Evolutionary conservation across 2,329 filamentous ascomycete species (phyloP).

Genomic region (Pyrenophora seminiperda): DNA sequence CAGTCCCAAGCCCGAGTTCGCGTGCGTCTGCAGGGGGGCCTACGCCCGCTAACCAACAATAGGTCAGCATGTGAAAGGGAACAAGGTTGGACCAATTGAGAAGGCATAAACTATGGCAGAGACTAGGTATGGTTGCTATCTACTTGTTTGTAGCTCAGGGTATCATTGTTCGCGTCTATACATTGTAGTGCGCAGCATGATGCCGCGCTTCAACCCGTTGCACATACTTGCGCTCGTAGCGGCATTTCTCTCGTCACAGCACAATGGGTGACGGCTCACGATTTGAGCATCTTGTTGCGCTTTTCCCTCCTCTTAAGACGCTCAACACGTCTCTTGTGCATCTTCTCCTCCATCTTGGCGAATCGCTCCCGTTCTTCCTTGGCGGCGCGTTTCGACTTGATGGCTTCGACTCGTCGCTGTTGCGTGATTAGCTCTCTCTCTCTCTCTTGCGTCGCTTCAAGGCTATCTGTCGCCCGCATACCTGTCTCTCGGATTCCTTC

Average conservation of each 20-base stretch:
- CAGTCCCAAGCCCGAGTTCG: conserved; percentile 11
- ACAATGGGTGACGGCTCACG: conserved; percentile 37
- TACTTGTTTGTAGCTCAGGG: conserved; percentile 5
- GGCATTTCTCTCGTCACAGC: conserved; percentile 1
- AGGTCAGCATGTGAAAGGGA: conserved; percentile 6
- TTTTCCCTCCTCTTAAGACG: conserved; percentile 94
- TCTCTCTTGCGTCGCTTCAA: background rate
- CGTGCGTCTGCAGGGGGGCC: conserved; percentile 18
- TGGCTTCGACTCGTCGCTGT: conserved; percentile 75
- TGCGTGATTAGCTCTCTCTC: conserved; percentile 16
- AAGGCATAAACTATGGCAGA: background rate
- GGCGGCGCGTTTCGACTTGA: conserved; percentile 82
- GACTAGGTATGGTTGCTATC: conserved; percentile 4
- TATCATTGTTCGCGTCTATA: conserved; percentile 10
- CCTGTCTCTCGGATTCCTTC: conserved; percentile 86
- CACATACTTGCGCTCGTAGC: conserved; percentile 2
- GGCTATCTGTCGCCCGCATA: conserved; percentile 51
- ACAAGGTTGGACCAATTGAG: no score
- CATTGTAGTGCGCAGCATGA: background rate
- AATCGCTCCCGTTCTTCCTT: conserved; percentile 95
- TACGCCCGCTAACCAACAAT: conserved; percentile 8
- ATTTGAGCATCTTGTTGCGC: conserved; percentile 78
- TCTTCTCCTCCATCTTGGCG: conserved; percentile 93
- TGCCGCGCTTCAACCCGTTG: background rate
- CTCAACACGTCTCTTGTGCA: conserved; percentile 95